These are phyloP conservation scores for Lolium perenne DNA, from an alignment of 176 grass and related monocot species.

Conservation along the genomic window DNA sequence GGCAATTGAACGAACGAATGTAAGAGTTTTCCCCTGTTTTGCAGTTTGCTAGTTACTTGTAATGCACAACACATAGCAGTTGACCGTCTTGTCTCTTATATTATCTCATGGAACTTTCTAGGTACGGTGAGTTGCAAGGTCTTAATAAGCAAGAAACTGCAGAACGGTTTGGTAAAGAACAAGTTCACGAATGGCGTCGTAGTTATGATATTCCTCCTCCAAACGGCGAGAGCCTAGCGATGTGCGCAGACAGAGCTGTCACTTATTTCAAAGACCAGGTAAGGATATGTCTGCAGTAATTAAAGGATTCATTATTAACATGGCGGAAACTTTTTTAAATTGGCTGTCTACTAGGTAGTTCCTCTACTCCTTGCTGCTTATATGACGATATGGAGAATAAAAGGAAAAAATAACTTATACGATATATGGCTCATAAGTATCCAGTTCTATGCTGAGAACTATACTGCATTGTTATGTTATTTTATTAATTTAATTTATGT, in stretches of 20 bases:
- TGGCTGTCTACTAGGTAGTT: no score
- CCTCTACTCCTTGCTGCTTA: not conserved
- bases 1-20: slow-evolving; percentile 88
- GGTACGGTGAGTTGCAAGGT: slow-evolving; percentile 97
- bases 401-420: not conserved
- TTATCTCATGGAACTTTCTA: slow-evolving; percentile 1
- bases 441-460: not conserved
- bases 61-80: not conserved
- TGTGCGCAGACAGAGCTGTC: slow-evolving; percentile 95
- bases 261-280: slow-evolving; percentile 92
- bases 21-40: slow-evolving; percentile 40
- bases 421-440: not conserved
- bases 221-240: slow-evolving; percentile 88
- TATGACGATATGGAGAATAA: not conserved
- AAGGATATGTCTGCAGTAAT: slow-evolving; percentile 35
- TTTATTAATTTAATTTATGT: not conserved
- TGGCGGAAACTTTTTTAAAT: no score
- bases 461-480: not conserved
- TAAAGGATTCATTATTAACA: not conserved
- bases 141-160: slow-evolving; percentile 99
- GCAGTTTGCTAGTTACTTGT: not conserved
- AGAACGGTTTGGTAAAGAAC: slow-evolving; percentile 79
- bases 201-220: slow-evolving; percentile 94
- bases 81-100: not conserved
- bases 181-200: slow-evolving; percentile 97